Evolutionary conservation across 148 eudicot species (phyloP).

Genomic region (Fagopyrum homotropicum): DNA sequence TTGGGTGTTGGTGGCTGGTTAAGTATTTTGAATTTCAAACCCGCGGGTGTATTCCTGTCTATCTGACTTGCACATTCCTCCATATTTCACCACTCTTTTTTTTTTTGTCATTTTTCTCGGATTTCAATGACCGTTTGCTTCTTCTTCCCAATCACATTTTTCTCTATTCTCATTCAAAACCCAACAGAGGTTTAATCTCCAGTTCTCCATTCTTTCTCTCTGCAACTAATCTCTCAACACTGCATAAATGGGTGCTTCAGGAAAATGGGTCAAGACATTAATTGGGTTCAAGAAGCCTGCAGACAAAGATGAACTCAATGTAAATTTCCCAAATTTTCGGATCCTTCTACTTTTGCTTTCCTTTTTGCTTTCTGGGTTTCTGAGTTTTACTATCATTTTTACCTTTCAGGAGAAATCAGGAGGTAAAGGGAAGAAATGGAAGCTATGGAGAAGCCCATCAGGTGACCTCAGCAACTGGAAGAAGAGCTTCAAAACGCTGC

Average conservation of each 20-base stretch:
- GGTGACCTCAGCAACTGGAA: conserved; percentile 72
- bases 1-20: neutral
- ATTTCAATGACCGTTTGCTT: conserved; percentile 12
- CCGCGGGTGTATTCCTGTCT: neutral
- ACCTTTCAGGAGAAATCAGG: conserved; percentile 47
- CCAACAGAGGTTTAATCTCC: neutral
- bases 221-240: neutral
- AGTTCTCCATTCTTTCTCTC: neutral
- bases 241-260: conserved; percentile 54
- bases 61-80: conserved; percentile 13
- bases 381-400: neutral
- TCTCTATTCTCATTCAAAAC: neutral
- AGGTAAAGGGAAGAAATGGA: conserved; percentile 75
- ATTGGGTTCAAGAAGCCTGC: conserved; percentile 42
- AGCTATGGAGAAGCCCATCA: conserved; percentile 80
- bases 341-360: neutral
- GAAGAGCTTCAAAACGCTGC: conserved; percentile 52
- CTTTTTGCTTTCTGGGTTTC: neutral
- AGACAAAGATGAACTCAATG: conserved; percentile 33
- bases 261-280: conserved; percentile 55
- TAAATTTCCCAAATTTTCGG: conserved; percentile 4
- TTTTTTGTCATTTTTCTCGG: neutral
- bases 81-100: conserved; percentile 11
- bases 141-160: neutral
- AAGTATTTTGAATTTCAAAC: conserved; percentile 28